Evolutionary conservation across 768 basidiomycete species (phyloP), one percentile per base, ranked within the genome.

Genomic region (Lactarius sp.): DNA sequence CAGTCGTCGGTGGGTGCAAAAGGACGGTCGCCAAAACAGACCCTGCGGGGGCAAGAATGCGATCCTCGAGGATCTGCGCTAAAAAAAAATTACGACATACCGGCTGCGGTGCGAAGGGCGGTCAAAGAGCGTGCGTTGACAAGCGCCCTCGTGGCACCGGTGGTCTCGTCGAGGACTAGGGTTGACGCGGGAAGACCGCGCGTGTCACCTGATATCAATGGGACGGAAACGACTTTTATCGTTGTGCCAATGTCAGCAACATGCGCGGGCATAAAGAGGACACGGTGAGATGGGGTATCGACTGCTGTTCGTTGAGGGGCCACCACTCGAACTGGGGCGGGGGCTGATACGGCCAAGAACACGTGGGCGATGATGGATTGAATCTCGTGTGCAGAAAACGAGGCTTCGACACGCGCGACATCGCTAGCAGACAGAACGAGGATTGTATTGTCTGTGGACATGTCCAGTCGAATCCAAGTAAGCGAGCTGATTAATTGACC

Each of bases 261-360:
- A 31, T 87, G 81, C 7, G 90, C 83, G 2, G 94, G 92, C 94
- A 96, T 96, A 74, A 93, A 89, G 2, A 97, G 77, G 0, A 81
- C 77, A 1, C 80, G 86, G 67, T 92, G 84, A 49, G 79, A 77
- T 8, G 73, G 69, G 56, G 80, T 83, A 0, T 77, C 75, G 12
- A 94, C 71, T 0, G 78, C 74, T 0, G 80, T 82, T 54, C 93
- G 80, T 59, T 83, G 86, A 4, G 92, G 92, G 10, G 7, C 12
- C 1, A n/a, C 36, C 1, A n/a, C 20, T 33, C 22, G n/a, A 13
- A 3, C 31, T 3, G 56, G 53, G 27, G 27, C 27, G 27, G 27
- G 27, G 27, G 27, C 27, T 6, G 61, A 53, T 49, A 59, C 27
- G 41, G 56, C 12, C 18, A 27, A 47, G 20, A 73, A 59, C 72